phyloP scores from a whole-genome alignment of 768 basidiomycete genomes.

The Podaxis sp. region DNA sequence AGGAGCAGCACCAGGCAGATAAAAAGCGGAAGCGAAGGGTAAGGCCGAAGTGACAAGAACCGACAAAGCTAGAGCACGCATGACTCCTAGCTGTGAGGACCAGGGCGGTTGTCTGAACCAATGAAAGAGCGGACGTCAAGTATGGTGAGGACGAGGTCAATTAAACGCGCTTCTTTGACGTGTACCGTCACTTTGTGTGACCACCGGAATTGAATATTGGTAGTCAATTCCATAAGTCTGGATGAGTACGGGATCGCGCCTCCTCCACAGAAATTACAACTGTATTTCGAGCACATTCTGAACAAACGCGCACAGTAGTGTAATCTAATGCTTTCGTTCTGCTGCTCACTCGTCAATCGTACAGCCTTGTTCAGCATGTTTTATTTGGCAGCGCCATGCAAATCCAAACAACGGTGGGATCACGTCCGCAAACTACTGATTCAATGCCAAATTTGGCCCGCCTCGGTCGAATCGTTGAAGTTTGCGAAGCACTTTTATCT shows the following conservation, averaged over 20 bases:
- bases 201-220: not conserved
- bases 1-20: constrained; percentile 90
- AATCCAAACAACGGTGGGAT: constrained; percentile 3
- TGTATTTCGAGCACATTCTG: not conserved
- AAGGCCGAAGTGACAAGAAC: constrained; percentile 13
- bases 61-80: constrained; percentile 25
- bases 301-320: not conserved
- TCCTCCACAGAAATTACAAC: not conserved
- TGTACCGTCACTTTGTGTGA: constrained; percentile 15
- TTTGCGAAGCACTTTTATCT: not conserved
- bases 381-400: not conserved
- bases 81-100: constrained; percentile 13
- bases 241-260: not conserved
- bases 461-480: not conserved
- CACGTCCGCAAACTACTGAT: not conserved
- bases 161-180: constrained; percentile 12
- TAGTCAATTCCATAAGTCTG: not conserved
- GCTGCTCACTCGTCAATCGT: not conserved
- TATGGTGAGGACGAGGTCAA: constrained; percentile 3
- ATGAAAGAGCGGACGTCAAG: constrained; percentile 11
- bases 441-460: constrained; percentile 8
- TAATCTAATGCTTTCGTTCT: not conserved
- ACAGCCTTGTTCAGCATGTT: not conserved
- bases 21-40: constrained; percentile 57
- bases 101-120: not conserved